These are phyloP conservation scores for Cryptococcus hybrid DNA, from an alignment of 1,284 basidiomycete species.

Conservation along the genomic window DNA sequence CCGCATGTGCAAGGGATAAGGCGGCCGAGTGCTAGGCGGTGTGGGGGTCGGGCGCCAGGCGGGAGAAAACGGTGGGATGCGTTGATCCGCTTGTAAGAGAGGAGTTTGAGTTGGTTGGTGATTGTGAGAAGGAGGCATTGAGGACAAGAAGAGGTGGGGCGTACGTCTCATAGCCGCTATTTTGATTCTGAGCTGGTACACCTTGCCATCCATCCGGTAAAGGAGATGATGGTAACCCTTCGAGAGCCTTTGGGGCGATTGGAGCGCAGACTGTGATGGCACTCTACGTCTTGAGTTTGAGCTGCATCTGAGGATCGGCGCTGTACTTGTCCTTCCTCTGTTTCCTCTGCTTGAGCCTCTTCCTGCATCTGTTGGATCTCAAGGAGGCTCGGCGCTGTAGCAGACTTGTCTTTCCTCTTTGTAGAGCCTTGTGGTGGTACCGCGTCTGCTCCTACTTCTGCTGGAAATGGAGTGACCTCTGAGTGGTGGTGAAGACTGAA, in stretches of 20 bases:
- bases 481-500: not conserved
- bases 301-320: no score
- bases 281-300: not conserved
- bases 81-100: slow-evolving; percentile 16
- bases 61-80: slow-evolving; percentile 25
- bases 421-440: not conserved
- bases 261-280: slow-evolving; percentile 6
- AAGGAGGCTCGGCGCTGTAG: slow-evolving; percentile 15
- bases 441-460: not conserved
- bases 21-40: slow-evolving; percentile 19
- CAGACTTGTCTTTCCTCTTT: slow-evolving; percentile 7
- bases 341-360: slow-evolving; percentile 8
- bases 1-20: slow-evolving; percentile 15
- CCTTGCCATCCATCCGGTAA: slow-evolving; percentile 19
- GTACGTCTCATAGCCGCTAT: not conserved
- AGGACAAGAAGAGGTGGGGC: slow-evolving; percentile 9
- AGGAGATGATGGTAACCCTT: slow-evolving; percentile 8
- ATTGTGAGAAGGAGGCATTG: slow-evolving; percentile 7
- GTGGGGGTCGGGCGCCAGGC: slow-evolving; percentile 38
- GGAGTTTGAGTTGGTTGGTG: not conserved
- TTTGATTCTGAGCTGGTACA: slow-evolving; percentile 4
- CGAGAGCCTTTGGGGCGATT: slow-evolving; percentile 4
- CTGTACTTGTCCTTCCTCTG: not conserved
- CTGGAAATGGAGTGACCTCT: not conserved
- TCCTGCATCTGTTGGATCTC: slow-evolving; percentile 24